Evolutionary conservation across 148 eudicot genomes (phyloP).

Genomic region (Camellia granthamiana): DNA sequence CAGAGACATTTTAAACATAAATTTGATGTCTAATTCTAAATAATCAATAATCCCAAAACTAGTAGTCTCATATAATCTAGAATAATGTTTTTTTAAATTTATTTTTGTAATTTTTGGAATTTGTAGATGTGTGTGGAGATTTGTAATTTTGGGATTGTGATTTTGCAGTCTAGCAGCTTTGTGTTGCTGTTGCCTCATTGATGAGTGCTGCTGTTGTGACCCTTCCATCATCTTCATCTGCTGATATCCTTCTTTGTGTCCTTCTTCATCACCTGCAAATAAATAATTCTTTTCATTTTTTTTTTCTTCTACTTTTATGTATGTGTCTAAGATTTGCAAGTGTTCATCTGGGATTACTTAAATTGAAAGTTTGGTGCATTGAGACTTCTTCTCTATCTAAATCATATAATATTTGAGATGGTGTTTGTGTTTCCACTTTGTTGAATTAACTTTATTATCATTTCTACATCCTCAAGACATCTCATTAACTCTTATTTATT

Average conservation of each 20-base stretch:
- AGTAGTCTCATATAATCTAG: too few relatives aligned
- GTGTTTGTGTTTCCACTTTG: not conserved
- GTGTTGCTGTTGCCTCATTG: conserved; percentile 72
- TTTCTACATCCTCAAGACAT: not conserved
- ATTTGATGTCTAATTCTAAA: too few relatives aligned
- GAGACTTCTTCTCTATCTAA: too few relatives aligned
- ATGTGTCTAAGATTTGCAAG: not conserved
- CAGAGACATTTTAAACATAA: too few relatives aligned
- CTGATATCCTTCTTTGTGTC: not conserved
- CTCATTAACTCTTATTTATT: too few relatives aligned
- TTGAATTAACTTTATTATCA: too few relatives aligned
- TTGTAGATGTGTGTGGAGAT: not conserved
- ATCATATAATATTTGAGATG: not conserved
- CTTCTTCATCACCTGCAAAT: not conserved
- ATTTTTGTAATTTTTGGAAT: too few relatives aligned
- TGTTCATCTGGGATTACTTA: too few relatives aligned
- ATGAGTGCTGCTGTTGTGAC: conserved; percentile 82
- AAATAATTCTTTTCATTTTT: too few relatives aligned
- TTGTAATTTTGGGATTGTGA: not conserved
- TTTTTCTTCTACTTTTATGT: not conserved
- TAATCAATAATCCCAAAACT: too few relatives aligned
- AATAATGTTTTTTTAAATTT: too few relatives aligned
- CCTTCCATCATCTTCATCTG: conserved; percentile 45
- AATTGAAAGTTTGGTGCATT: too few relatives aligned
- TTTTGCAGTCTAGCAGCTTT: conserved; percentile 68